These are phyloP conservation scores for Urtica urens DNA, from an alignment of 306 rosid species.

Conservation along the genomic window DNA sequence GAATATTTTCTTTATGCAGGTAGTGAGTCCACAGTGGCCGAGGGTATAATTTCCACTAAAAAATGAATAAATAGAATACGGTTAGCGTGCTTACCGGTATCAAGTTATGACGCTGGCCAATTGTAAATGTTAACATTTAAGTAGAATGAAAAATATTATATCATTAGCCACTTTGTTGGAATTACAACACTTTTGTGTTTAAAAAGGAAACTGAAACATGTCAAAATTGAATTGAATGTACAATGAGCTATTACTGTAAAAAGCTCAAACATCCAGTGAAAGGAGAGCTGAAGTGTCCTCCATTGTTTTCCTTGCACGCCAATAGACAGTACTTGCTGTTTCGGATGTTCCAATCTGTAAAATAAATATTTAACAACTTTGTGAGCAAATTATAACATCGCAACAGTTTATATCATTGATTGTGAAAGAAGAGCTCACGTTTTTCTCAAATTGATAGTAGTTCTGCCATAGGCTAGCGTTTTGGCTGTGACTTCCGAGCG, in stretches of 20 bases:
- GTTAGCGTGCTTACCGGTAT: too few species aligned
- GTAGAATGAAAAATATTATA: neutral
- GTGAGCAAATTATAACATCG: too few species aligned
- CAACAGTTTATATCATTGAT: too few species aligned
- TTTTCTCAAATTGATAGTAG: constrained; percentile 56
- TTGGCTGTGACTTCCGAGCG: constrained; percentile 55
- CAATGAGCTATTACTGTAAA: constrained; percentile 10
- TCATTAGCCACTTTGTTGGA: neutral
- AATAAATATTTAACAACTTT: neutral
- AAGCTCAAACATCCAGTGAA: constrained; percentile 26
- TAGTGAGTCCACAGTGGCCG: constrained; percentile 96
- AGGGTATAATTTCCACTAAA: constrained; percentile 29
- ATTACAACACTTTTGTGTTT: neutral
- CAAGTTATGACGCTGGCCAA: too few species aligned
- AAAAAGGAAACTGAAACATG: constrained; percentile 2
- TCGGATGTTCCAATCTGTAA: constrained; percentile 84
- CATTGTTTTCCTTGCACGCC: constrained; percentile 63
- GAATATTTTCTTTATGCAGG: constrained; percentile 58
- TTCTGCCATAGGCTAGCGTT: constrained; percentile 65
- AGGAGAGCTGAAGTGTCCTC: constrained; percentile 46
- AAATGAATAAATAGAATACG: too few species aligned
- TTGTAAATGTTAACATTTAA: too few species aligned
- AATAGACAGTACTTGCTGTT: constrained; percentile 46
- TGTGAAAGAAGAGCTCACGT: constrained; percentile 35
- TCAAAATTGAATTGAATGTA: constrained; percentile 35